Percentiles rank a stretch among this genome's conserved stretches.
phyloP scores from a whole-genome alignment of 176 grass and related monocot species.

The Areca catechu region DNA sequence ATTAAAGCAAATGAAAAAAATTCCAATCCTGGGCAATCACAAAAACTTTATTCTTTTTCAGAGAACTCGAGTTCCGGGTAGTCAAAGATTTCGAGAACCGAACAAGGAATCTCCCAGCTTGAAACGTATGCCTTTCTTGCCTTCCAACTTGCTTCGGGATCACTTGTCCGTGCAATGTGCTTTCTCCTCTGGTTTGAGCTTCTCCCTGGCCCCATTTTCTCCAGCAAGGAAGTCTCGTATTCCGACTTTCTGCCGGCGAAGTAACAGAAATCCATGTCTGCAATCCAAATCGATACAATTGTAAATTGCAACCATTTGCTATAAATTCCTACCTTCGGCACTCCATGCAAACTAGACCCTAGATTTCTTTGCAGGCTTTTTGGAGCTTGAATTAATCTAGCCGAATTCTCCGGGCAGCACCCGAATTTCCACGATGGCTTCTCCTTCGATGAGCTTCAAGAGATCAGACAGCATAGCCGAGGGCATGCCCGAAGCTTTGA shows the following conservation, averaged over 20 bases:
- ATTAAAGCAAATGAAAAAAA: no score
- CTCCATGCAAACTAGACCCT: no score
- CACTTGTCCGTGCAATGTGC: neutral
- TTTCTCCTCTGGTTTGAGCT: neutral
- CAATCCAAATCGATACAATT: no score
- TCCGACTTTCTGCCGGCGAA: neutral
- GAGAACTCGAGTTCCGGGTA: no score
- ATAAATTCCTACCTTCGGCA: no score
- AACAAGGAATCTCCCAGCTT: neutral
- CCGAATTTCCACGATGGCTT: neutral
- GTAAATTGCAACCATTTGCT: no score
- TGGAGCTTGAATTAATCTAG: no score
- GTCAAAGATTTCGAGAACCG: no score
- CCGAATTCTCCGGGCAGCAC: no score
- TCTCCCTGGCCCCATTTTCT: neutral
- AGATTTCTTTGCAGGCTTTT: no score
- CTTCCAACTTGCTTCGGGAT: neutral
- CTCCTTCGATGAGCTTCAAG: constrained; percentile 24
- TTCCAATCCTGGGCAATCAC: no score
- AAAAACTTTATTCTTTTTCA: no score
- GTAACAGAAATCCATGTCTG: neutral
- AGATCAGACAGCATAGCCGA: constrained; percentile 77
- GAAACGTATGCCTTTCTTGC: neutral
- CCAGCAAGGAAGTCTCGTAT: constrained; percentile 4
- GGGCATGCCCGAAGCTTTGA: constrained; percentile 71